phyloP scores from a whole-genome alignment of 2,329 filamentous ascomycete genomes.

The Ceratocystis smalleyi region DNA sequence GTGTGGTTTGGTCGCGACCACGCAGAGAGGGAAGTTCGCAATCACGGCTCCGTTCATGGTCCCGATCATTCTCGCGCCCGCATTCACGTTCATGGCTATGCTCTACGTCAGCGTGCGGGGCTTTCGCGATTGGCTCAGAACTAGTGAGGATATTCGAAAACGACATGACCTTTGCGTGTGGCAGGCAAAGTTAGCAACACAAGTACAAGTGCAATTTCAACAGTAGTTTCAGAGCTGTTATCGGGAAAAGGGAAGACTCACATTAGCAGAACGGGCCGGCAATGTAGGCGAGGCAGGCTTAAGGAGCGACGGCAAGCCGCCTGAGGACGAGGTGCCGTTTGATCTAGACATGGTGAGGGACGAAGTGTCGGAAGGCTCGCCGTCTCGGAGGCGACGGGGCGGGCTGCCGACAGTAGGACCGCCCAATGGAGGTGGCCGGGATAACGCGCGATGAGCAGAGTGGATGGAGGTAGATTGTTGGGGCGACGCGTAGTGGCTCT shows the following conservation, averaged over 20 bases:
- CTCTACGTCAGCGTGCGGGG: background rate
- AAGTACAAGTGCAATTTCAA: background rate
- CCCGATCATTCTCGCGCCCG: background rate
- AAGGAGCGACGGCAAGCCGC: slow-evolving; percentile 17
- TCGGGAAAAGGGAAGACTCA: background rate
- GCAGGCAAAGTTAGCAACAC: slow-evolving; percentile 11
- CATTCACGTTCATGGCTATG: background rate
- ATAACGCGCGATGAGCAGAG: slow-evolving; percentile 34
- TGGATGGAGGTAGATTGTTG: slow-evolving; percentile 27
- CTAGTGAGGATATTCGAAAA: slow-evolving; percentile 88
- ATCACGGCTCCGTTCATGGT: slow-evolving; percentile 6
- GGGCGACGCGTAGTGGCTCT: slow-evolving; percentile 34
- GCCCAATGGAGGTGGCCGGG: slow-evolving; percentile 23
- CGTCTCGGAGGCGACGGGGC: slow-evolving; percentile 1
- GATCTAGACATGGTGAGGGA: slow-evolving; percentile 28
- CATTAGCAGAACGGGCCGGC: slow-evolving; percentile 10
- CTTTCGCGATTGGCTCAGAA: slow-evolving; percentile 41
- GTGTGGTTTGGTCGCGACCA: slow-evolving; percentile 7
- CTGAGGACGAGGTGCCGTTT: slow-evolving; percentile 11
- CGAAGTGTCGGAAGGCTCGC: slow-evolving; percentile 26
- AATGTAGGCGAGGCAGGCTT: slow-evolving; percentile 16
- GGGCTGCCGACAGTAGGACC: slow-evolving; percentile 11
- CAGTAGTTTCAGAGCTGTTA: too few species aligned
- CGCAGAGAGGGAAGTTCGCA: slow-evolving; percentile 10
- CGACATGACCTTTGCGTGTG: slow-evolving; percentile 60